These are phyloP conservation scores for Bathelium albidoporum DNA, from an alignment of 495 filamentous ascomycete species.

Conservation along the genomic window DNA sequence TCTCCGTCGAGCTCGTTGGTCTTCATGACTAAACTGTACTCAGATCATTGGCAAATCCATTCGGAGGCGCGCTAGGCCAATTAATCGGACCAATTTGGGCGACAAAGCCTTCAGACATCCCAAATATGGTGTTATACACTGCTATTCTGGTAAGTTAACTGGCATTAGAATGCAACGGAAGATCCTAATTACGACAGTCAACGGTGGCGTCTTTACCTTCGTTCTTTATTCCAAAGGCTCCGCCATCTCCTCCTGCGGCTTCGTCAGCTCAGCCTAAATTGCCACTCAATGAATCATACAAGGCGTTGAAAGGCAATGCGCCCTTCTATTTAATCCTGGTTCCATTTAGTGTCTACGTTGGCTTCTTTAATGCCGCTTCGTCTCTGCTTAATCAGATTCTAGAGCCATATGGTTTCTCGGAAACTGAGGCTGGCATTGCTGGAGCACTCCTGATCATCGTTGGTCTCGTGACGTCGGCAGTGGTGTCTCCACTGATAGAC, in stretches of 20 bases:
- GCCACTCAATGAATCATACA: slow-evolving; percentile 46
- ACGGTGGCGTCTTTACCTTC: slow-evolving; percentile 63
- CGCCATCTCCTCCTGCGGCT: slow-evolving; percentile 55
- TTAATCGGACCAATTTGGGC: slow-evolving; percentile 73
- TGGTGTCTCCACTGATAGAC: slow-evolving; percentile 73
- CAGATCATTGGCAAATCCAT: slow-evolving; percentile 61
- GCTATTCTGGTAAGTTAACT: slow-evolving; percentile 50
- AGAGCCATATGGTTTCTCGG: slow-evolving; percentile 65
- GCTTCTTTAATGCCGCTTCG: slow-evolving; percentile 85
- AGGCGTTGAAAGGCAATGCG: slow-evolving; percentile 28
- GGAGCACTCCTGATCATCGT: slow-evolving; percentile 86
- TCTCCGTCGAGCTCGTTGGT: slow-evolving; percentile 56
- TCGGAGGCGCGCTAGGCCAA: slow-evolving; percentile 81
- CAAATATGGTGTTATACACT: slow-evolving; percentile 76
- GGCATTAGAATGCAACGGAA: not conserved
- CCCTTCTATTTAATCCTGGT: slow-evolving; percentile 70
- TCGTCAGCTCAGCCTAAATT: slow-evolving; percentile 31
- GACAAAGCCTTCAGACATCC: slow-evolving; percentile 48
- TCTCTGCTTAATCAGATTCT: slow-evolving; percentile 87
- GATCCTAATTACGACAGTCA: slow-evolving; percentile 29
- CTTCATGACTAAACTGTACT: slow-evolving; percentile 19
- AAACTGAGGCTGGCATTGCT: slow-evolving; percentile 77
- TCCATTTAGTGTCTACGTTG: slow-evolving; percentile 76
- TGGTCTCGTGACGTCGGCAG: slow-evolving; percentile 65
- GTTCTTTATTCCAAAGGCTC: slow-evolving; percentile 71